These are phyloP conservation scores for Poa pratensis DNA, from an alignment of 176 grass and related monocot species.

Conservation along the genomic window DNA sequence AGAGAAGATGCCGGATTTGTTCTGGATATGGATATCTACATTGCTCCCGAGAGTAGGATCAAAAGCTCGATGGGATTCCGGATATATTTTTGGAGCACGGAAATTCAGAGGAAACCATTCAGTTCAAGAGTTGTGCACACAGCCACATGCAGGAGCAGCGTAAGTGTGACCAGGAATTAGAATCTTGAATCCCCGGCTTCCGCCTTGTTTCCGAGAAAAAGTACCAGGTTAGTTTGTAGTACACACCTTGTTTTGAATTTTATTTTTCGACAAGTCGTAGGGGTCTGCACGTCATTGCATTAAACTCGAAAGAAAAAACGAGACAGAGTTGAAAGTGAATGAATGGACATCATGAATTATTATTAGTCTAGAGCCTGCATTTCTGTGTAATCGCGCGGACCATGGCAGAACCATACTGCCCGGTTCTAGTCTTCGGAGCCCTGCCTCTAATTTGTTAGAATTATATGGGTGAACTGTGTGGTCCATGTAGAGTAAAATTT, in stretches of 20 bases:
- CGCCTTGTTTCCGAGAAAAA: not conserved
- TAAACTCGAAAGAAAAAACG: no score
- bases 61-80: not conserved
- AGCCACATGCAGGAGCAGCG: not conserved
- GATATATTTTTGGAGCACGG: not conserved
- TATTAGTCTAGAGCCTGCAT: not conserved
- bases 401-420: no score
- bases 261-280: no score
- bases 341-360: not conserved
- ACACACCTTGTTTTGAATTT: not conserved
- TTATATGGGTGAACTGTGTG: no score
- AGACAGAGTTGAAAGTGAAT: no score
- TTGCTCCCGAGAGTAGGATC: not conserved
- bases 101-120: not conserved
- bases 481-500: no score
- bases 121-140: conserved; percentile 1
- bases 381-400: not conserved
- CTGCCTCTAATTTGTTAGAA: no score
- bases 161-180: not conserved
- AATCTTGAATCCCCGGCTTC: not conserved
- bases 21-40: not conserved
- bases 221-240: not conserved
- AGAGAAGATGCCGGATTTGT: not conserved
- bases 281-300: no score
- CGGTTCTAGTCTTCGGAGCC: no score